A percentile compares a stretch with the other conserved stretches of the same genome.
phyloP scores from a whole-genome alignment of 2,329 filamentous ascomycete species.

The Dryadomyces sulphureus region DNA sequence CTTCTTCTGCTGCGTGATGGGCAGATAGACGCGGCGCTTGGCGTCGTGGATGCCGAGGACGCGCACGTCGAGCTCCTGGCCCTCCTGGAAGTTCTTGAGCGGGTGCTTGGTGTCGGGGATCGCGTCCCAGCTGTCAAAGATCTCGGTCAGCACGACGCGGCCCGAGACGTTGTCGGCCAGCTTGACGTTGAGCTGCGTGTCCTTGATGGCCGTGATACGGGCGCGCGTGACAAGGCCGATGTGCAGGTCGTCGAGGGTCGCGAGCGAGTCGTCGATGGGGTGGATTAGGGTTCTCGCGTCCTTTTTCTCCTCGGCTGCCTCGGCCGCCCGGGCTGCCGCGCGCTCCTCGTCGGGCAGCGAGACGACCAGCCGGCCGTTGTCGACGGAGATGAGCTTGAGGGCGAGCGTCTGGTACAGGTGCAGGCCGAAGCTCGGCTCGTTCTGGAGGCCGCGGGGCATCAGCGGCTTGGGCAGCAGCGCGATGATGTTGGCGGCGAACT shows the following conservation, averaged over 20 bases:
- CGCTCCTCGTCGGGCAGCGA: slow-evolving; percentile 32
- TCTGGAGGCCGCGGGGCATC: slow-evolving; percentile 53
- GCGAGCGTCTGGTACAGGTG: slow-evolving; percentile 61
- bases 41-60: slow-evolving; percentile 82
- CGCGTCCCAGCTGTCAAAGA: slow-evolving; percentile 78
- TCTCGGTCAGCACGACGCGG: slow-evolving; percentile 82
- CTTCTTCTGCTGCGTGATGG: slow-evolving; percentile 70
- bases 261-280: slow-evolving; percentile 46
- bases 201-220: slow-evolving; percentile 69
- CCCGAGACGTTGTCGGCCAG: slow-evolving; percentile 79
- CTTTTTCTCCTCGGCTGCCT: not conserved
- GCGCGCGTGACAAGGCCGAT: slow-evolving; percentile 64
- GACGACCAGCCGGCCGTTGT: slow-evolving; percentile 54
- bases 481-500: slow-evolving; percentile 64
- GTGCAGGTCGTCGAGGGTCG: slow-evolving; percentile 54
- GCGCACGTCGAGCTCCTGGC: slow-evolving; percentile 58
- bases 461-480: slow-evolving; percentile 70
- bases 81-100: slow-evolving; percentile 56
- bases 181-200: slow-evolving; percentile 83
- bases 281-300: slow-evolving; percentile 16
- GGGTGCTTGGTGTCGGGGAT: slow-evolving; percentile 73
- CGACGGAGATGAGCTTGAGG: slow-evolving; percentile 57
- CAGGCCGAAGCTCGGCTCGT: slow-evolving; percentile 60
- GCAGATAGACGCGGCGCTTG: slow-evolving; percentile 78
- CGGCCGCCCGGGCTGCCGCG: slow-evolving; percentile 9